phyloP scores from a whole-genome alignment of 805 yeast species.

The Metschnikowia henanensis region DNA sequence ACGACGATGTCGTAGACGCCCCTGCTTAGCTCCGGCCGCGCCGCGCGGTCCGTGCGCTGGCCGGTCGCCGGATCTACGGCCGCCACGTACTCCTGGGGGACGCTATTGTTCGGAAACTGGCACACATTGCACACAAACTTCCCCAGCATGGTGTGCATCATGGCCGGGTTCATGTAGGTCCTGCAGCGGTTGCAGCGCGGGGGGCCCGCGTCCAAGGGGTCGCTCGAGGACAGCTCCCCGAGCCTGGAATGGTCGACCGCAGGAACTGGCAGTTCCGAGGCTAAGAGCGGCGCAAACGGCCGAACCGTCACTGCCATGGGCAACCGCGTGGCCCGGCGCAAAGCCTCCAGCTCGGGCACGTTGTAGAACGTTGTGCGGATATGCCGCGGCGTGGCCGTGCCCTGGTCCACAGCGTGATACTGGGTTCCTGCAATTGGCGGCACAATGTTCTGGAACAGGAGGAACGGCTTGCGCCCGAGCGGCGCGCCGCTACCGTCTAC shows the following conservation, averaged over 20 bases:
- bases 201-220: slow-evolving; percentile 53
- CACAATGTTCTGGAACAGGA: slow-evolving; percentile 71
- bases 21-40: slow-evolving; percentile 71
- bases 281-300: slow-evolving; percentile 73
- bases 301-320: slow-evolving; percentile 81
- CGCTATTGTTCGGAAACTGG: slow-evolving; percentile 62
- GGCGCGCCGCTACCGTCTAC: slow-evolving; percentile 10
- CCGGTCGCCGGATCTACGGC: slow-evolving; percentile 58
- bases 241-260: slow-evolving; percentile 56
- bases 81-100: slow-evolving; percentile 66
- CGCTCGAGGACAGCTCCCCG: slow-evolving; percentile 25
- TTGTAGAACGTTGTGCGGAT: slow-evolving; percentile 79
- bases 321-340: slow-evolving; percentile 66
- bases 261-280: slow-evolving; percentile 60
- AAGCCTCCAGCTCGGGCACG: slow-evolving; percentile 71
- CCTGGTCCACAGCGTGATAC: slow-evolving; percentile 74
- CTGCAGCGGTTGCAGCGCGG: slow-evolving; percentile 92
- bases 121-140: slow-evolving; percentile 85
- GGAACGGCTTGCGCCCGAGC: slow-evolving; percentile 44
- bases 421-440: slow-evolving; percentile 85
- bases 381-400: slow-evolving; percentile 78
- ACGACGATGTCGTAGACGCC: slow-evolving; percentile 89
- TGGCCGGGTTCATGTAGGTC: slow-evolving; percentile 83
- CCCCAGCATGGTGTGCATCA: slow-evolving; percentile 63
- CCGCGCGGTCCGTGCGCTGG: slow-evolving; percentile 58